phyloP scores from a whole-genome alignment of 2,329 filamentous ascomycete species.

The Herpotrichia juniperi region DNA sequence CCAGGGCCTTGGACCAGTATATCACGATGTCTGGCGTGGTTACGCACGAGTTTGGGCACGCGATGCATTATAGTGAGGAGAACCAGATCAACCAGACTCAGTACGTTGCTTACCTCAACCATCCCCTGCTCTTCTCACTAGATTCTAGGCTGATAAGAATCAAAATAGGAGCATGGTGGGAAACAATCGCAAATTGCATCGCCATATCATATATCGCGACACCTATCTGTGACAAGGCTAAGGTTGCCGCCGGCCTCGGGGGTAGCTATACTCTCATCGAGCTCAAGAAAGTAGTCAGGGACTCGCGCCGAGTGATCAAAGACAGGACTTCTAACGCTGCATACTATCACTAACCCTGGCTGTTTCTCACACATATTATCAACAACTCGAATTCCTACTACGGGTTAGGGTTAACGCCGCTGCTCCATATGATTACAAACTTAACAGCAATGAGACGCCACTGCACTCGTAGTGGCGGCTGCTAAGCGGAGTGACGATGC shows the following conservation, averaged over 20 bases:
- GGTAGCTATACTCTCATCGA: conserved; percentile 49
- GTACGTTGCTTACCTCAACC: not conserved
- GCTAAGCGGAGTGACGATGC: conserved; percentile 34
- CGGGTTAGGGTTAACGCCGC: conserved; percentile 21
- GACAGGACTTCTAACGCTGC: conserved; percentile 51
- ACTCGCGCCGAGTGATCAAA: conserved; percentile 57
- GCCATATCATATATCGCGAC: conserved; percentile 58
- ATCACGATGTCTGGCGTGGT: conserved; percentile 50
- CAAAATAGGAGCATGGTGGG: conserved; percentile 50
- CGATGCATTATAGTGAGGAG: conserved; percentile 51
- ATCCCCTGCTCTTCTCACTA: not conserved
- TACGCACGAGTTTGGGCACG: conserved; percentile 59
- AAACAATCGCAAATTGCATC: conserved; percentile 58
- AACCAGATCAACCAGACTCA: conserved; percentile 48
- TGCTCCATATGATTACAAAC: conserved; percentile 48
- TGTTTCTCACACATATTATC: conserved; percentile 56
- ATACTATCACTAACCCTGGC: conserved; percentile 62
- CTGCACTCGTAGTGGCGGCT: conserved; percentile 55
- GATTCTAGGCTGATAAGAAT: not conserved
- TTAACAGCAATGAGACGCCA: conserved; percentile 57
- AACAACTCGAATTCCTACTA: conserved; percentile 55
- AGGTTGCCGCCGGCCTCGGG: conserved; percentile 44
- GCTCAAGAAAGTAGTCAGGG: conserved; percentile 53
- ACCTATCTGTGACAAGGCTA: conserved; percentile 49
- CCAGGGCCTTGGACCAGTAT: conserved; percentile 37